Evolutionary conservation across 2,329 filamentous ascomycete genomes (phyloP), one percentile per base, ranked within the genome.

Genomic region (Aspergillus uvarum): DNA sequence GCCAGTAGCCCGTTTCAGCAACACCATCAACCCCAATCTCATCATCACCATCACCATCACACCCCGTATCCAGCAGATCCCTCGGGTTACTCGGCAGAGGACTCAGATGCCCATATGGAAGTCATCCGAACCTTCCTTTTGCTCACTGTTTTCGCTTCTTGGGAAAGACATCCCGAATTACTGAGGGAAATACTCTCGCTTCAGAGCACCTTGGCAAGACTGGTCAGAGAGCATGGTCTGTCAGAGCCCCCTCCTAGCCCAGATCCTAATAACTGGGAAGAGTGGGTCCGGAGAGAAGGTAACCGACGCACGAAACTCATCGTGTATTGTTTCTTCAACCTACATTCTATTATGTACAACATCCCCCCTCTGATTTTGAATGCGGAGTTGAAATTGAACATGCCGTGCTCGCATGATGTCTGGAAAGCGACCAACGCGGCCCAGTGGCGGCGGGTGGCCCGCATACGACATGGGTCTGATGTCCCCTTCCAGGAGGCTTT

Each of bases 331-430:
- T 80, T 86, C 65, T 83, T 84, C 60, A 86, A 86, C 65, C 76
- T 87, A 2, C 85, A 87, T 62, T 84, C 81, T 35, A 84, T 87
- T 56, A 85, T 85, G 65, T 87, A 86, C 74, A 84, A 86, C 68
- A 83, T 85, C 14, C 83, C 84, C 29, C 84, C 85, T 0, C 74
- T 85, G 48, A 80, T 87, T 26, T 68, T 85, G 55, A 85, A 83
- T 65, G 77, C 78, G 32, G 82, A 87, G 69, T 69, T 86, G 54
- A 80, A 80, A 54, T 70, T 85, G 63, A 79, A 79, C 54, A 79
- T 87, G 64, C 85, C 84, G 0, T 83, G 80, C 61, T 81, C 79
- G 50, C 80, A 81, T 35, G 80, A 81, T 24, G 79, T 83, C 59
- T 87, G 84, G 80, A 83, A 82, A 65, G 83, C 84, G 2, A 72